phyloP scores from a whole-genome alignment of 306 rosid genomes.

The Echinosophora koreensis region DNA sequence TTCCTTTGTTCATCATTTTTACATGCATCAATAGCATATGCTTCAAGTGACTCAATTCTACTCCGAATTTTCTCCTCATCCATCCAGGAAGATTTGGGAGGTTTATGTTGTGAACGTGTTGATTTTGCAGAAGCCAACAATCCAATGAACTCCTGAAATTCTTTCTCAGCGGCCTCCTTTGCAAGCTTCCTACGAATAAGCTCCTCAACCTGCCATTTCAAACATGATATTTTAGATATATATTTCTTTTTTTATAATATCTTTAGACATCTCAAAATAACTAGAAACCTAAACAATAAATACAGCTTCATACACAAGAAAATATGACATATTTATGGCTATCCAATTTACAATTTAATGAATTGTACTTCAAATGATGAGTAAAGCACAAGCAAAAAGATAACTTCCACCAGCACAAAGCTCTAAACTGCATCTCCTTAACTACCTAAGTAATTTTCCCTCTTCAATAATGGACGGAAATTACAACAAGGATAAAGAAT shows the following conservation, averaged over 20 bases:
- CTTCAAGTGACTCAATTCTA: conserved; percentile 80
- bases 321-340: conserved; percentile 29
- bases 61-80: conserved; percentile 68
- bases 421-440: conserved; percentile 20
- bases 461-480: conserved; percentile 21
- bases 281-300: conserved; percentile 7
- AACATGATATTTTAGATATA: conserved; percentile 12
- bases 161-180: conserved; percentile 90
- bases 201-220: conserved; percentile 82
- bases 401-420: conserved; percentile 14
- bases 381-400: conserved; percentile 35
- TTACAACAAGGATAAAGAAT: conserved; percentile 3
- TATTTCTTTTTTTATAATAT: neutral
- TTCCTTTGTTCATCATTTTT: conserved; percentile 75
- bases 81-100: conserved; percentile 82
- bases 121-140: conserved; percentile 77
- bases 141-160: conserved; percentile 68
- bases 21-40: conserved; percentile 87
- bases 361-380: conserved; percentile 31
- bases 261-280: conserved; percentile 22
- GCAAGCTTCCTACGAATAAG: conserved; percentile 74
- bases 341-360: conserved; percentile 19
- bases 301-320: conserved; percentile 1
- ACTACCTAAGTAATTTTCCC: conserved; percentile 25
- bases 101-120: conserved; percentile 71